Evolutionary conservation across 1,139 yeast genomes (phyloP), one percentile per base, ranked within the genome.

Genomic region (Trichomonascaceae sp.): DNA sequence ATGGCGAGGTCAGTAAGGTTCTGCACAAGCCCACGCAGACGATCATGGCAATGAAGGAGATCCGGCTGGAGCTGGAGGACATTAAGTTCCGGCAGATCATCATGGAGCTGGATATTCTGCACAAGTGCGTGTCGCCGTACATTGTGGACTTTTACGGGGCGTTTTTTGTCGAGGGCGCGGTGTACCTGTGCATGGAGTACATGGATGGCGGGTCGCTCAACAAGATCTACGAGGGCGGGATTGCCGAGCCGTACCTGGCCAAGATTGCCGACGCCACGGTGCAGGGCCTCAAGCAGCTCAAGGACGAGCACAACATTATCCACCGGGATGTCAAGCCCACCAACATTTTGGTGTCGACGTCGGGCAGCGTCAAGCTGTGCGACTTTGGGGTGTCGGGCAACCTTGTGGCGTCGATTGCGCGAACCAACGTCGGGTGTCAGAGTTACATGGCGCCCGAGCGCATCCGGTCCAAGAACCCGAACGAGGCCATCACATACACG

Each of bases 401-500:
- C 52, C 64, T 89, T 42, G 98, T 89, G 26, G 96, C 97, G 1
- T 84, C 95, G 0, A 68, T 89, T 48, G 98, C 98, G 6, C 76
- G 85, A 50, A 89, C 99, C 1, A 89, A 89, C 51, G 87, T 89
- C 47, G 99, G 99, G 4, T 92, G 98, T 57, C 98, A 89, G 59
- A 81, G 94, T 4, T 89, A 89, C 59, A 92, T 92, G 98, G 97
- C 98, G 0, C 99, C 99, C 1, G 99, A 89, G 56, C 70, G 99
- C 51, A 92, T 89, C 50, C 76, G 79, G 56, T 68, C 75, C 4
- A 47, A 57, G 26, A 59, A 56, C 33, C 54, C 58, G 11, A 60
- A 57, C 35, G 73, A 72, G 5, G 89, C 74, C 45, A 67, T 73
- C 14, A 76, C 93, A 0, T 89, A 89, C 57, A 77, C 96, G 1